Evolutionary conservation across 2,329 filamentous ascomycete genomes (phyloP).

Genomic region (Apiospora saccharicola): DNA sequence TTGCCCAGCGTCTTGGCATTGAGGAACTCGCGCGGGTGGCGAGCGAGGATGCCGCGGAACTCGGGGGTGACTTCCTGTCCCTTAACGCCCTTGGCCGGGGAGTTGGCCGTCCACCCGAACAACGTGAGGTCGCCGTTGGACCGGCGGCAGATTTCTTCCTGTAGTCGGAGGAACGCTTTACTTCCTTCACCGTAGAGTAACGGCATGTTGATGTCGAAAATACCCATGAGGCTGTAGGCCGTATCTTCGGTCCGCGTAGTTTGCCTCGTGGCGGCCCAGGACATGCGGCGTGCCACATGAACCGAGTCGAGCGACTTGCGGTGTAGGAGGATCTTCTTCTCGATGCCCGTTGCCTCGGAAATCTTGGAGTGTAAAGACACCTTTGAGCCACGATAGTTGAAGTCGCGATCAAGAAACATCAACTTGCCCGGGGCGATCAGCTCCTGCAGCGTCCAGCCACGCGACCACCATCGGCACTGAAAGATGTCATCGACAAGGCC

Average conservation of each 20-base stretch:
- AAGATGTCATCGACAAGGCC: neutral
- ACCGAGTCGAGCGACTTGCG: conserved; percentile 20
- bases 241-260: conserved; percentile 36
- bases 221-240: conserved; percentile 44
- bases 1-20: conserved; percentile 11
- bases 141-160: conserved; percentile 32
- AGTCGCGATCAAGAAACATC: conserved; percentile 8
- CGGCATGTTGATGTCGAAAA: conserved; percentile 73
- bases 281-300: conserved; percentile 26
- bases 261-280: conserved; percentile 30
- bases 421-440: conserved; percentile 12
- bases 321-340: conserved; percentile 6
- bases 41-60: conserved; percentile 22
- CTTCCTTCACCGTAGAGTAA: conserved; percentile 61
- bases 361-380: neutral
- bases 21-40: conserved; percentile 20
- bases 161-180: conserved; percentile 24
- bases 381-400: neutral
- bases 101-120: conserved; percentile 1
- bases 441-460: conserved; percentile 26
- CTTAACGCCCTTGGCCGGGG: neutral
- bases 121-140: conserved; percentile 20
- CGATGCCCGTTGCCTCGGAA: conserved; percentile 17
- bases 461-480: conserved; percentile 23
- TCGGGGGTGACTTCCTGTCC: neutral